Base-by-base conservation (phyloP, 1,284 basidiomycete genomes). In the Erythrobasidium hasegawianum region DNA sequence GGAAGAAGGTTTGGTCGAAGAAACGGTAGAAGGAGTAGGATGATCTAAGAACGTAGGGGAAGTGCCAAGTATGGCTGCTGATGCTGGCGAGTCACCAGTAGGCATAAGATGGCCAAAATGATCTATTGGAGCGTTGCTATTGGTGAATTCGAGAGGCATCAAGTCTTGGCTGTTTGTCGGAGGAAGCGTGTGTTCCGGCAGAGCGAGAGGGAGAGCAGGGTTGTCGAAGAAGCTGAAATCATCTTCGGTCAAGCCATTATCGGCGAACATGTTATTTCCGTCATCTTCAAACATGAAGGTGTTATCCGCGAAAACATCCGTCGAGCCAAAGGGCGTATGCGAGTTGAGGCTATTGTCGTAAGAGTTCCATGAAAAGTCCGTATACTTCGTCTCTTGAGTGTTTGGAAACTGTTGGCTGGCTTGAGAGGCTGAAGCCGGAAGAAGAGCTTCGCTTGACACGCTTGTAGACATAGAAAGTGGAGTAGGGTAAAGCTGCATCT, bases 181-280 rank as follows among this genome's bases (percentile, higher is more conserved):
- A n/a, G n/a, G n/a, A n/a, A n/a, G n/a, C n/a, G n/a, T n/a, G n/a
- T n/a, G n/a, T 53, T 53, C n/a, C 20, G 50, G 4, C 14, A 22
- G 50, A 53, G 50, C 9, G 26, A 53, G 7, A 29, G 50, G 18
- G 7, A 38, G 69, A 4, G 69, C 54, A 14, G 73, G 71, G 2
- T 68, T 68, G 59, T 74, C 73, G 56, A 74, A 74, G 50, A 73
- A 74, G 16, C 71, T 73, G 29, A 74, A 74, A 59, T 74, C 73
- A 56, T 74, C 73, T 39, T 74, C 73, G 0, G 71, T 74, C n/a
- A 74, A 45, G 18, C 69, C 70, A 47, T 56, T 20, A 14, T 68
- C 54, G 29, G 33, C 33, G 11, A 61, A 61, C n/a, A 68, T 9
- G 39, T 43, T 18, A 40, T 24, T 41, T 18, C 27, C n/a, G 11